A percentile compares a stretch with the other conserved stretches of the same genome.
Evolutionary conservation across 768 basidiomycete species (phyloP).

Genomic region (Russula virescens): DNA sequence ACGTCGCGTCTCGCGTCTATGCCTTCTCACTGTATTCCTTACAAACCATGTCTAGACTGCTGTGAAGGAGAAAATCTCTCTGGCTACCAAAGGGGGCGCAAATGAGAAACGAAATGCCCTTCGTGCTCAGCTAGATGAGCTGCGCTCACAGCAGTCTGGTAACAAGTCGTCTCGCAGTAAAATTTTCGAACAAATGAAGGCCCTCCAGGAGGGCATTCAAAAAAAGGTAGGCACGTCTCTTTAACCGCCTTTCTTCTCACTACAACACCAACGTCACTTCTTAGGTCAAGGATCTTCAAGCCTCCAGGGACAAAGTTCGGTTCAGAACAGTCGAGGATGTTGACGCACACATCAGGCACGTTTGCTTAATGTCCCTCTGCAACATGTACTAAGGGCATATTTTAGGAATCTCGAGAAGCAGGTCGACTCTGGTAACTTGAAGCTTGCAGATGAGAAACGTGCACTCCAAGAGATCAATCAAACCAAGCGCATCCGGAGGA

Average conservation of each 20-base stretch:
- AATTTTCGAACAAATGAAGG: constrained; percentile 71
- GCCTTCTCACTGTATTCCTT: constrained; percentile 20
- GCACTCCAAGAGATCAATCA: constrained; percentile 85
- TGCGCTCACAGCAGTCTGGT: constrained; percentile 74
- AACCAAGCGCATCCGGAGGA: constrained; percentile 61
- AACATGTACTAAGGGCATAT: constrained; percentile 18
- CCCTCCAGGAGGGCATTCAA: constrained; percentile 67
- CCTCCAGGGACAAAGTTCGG: constrained; percentile 66
- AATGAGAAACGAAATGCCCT: constrained; percentile 70
- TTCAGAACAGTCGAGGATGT: constrained; percentile 84
- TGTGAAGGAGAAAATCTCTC: constrained; percentile 70
- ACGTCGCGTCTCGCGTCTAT: constrained; percentile 31
- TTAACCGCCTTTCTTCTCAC: neutral
- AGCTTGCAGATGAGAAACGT: constrained; percentile 92
- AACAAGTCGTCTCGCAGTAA: constrained; percentile 67
- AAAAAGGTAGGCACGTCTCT: constrained; percentile 57
- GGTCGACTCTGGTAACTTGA: constrained; percentile 88
- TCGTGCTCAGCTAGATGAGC: constrained; percentile 71
- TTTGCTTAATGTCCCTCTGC: constrained; percentile 11
- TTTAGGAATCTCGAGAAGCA: constrained; percentile 76
- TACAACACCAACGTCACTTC: constrained; percentile 1
- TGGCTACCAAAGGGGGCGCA: constrained; percentile 52
- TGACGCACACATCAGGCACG: constrained; percentile 81
- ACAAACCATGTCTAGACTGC: constrained; percentile 43
- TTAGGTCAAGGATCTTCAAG: constrained; percentile 83